phyloP scores from a whole-genome alignment of 768 basidiomycete genomes.

The Macrolepiota dolichaula region DNA sequence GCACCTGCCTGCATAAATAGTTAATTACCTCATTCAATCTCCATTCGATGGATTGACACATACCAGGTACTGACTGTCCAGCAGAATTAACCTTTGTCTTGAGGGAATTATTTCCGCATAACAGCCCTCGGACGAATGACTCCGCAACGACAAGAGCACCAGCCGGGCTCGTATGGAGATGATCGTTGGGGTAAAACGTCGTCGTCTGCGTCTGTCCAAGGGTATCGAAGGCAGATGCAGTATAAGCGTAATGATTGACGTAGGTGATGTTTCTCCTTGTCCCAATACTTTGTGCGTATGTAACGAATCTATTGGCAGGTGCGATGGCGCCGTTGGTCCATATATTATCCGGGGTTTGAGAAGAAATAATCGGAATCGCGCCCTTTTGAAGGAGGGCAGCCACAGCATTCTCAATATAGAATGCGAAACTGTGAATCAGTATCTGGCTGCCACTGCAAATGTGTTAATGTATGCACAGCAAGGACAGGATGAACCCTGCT shows the following conservation, averaged over 20 bases:
- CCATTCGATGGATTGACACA: slow-evolving; percentile 13
- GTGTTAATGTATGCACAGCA: not conserved
- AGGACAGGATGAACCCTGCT: slow-evolving; percentile 4
- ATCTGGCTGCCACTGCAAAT: slow-evolving; percentile 30
- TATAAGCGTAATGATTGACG: slow-evolving; percentile 44
- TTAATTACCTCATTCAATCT: not conserved
- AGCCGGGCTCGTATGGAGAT: slow-evolving; percentile 40
- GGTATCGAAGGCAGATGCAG: slow-evolving; percentile 36
- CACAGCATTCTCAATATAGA: slow-evolving; percentile 42
- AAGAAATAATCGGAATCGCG: slow-evolving; percentile 42
- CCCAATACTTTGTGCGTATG: slow-evolving; percentile 38
- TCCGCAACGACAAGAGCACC: slow-evolving; percentile 45
- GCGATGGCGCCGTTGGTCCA: slow-evolving; percentile 33
- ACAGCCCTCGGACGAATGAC: slow-evolving; percentile 41
- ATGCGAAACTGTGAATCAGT: slow-evolving; percentile 43
- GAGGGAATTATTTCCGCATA: slow-evolving; percentile 34
- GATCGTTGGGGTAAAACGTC: slow-evolving; percentile 42
- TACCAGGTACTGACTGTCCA: slow-evolving; percentile 33
- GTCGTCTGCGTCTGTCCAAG: slow-evolving; percentile 35
- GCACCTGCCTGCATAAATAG: not conserved
- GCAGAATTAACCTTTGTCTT: slow-evolving; percentile 32
- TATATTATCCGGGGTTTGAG: slow-evolving; percentile 45
- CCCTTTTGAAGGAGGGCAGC: slow-evolving; percentile 40
- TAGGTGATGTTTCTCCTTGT: slow-evolving; percentile 34
- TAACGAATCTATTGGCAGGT: slow-evolving; percentile 38